Evolutionary conservation across 441 rosid genomes (phyloP).

Genomic region (Erodium trifolium): DNA sequence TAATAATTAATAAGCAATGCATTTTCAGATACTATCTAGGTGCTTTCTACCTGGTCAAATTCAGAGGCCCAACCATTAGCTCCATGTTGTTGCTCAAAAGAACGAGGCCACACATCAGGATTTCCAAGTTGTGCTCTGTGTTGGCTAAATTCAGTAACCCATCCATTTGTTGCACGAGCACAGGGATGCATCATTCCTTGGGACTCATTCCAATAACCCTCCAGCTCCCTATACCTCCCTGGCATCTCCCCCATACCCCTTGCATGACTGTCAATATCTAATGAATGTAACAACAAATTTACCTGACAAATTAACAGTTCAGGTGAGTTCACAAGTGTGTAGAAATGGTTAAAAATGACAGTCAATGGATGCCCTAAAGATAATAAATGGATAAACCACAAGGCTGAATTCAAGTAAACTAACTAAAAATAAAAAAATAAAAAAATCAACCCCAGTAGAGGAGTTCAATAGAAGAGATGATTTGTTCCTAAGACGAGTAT

Average conservation of each 20-base stretch:
- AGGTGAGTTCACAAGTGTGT: neutral
- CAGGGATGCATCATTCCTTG: conserved; percentile 58
- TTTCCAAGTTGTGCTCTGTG: conserved; percentile 40
- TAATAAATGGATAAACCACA: neutral
- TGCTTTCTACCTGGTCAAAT: conserved; percentile 61
- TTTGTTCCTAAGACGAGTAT: neutral
- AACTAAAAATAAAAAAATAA: neutral
- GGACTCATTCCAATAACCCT: conserved; percentile 91
- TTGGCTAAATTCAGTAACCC: conserved; percentile 70
- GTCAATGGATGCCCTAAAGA: conserved; percentile 3
- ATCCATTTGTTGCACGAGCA: conserved; percentile 59
- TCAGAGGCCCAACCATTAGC: conserved; percentile 89
- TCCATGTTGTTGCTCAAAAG: conserved; percentile 87
- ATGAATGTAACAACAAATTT: conserved; percentile 69
- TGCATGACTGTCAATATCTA: conserved; percentile 70
- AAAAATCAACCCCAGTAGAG: neutral
- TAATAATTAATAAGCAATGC: neutral
- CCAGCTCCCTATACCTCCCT: conserved; percentile 71
- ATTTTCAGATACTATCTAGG: neutral
- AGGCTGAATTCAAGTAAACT: neutral
- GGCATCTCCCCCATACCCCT: conserved; percentile 61
- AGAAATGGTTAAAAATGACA: neutral
- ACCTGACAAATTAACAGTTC: conserved; percentile 40
- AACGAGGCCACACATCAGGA: conserved; percentile 75
- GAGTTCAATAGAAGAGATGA: neutral